phyloP scores from a whole-genome alignment of 2,329 filamentous ascomycete genomes.

The Mycosphaerella sp. region DNA sequence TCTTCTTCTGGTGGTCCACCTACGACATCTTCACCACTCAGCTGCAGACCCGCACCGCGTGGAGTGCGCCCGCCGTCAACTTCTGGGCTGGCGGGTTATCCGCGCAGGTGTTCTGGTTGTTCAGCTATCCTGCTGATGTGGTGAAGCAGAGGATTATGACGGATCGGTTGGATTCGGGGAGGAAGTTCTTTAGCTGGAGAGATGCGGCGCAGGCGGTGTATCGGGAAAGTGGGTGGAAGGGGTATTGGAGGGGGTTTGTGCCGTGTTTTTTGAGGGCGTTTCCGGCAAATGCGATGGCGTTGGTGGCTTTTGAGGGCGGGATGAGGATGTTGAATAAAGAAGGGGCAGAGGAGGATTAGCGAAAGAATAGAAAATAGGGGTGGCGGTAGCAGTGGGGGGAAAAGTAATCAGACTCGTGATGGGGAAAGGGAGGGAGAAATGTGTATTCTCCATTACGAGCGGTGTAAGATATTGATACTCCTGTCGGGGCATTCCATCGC shows the following conservation, averaged over 20 bases:
- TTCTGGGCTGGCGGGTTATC: conserved; percentile 96
- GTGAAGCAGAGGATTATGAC: conserved; percentile 98
- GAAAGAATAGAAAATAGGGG: too few relatives aligned
- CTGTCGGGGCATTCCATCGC: too few relatives aligned
- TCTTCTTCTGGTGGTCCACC: conserved; percentile 98
- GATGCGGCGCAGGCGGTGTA: conserved; percentile 74
- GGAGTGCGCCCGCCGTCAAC: conserved; percentile 77
- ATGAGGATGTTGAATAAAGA: conserved; percentile 30
- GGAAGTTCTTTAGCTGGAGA: conserved; percentile 68
- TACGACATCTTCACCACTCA: conserved; percentile 77
- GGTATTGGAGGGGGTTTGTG: conserved; percentile 87
- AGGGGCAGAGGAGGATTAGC: not conserved
- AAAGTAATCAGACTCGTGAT: too few relatives aligned
- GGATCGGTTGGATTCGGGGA: conserved; percentile 69
- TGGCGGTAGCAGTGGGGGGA: too few relatives aligned
- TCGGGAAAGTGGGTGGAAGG: conserved; percentile 65
- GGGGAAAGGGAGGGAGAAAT: too few relatives aligned
- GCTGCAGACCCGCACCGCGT: conserved; percentile 59
- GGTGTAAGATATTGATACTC: too few relatives aligned
- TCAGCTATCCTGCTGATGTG: conserved; percentile 14
- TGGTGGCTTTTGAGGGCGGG: conserved; percentile 88
- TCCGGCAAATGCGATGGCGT: conserved; percentile 88
- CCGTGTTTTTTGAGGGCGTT: conserved; percentile 93
- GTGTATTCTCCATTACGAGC: too few relatives aligned
- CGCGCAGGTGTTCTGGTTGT: conserved; percentile 91